Base-by-base conservation (phyloP, 495 filamentous ascomycete genomes). In the Monascus purpureus region DNA sequence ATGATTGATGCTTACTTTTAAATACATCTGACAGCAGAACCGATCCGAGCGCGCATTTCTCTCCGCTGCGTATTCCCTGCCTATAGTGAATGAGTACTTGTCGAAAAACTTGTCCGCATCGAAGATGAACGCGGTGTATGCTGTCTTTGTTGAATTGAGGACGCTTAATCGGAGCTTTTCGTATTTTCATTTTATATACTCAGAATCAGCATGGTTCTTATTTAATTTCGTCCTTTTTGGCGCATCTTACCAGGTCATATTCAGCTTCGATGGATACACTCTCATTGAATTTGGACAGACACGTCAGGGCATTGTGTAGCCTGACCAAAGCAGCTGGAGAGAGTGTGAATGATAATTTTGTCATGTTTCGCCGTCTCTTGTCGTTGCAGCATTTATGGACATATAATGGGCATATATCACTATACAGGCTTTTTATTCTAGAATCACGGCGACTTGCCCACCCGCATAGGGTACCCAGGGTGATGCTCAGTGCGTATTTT, bases 241-340 rank as follows among this genome's bases (percentile, higher is more conserved):
- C n/a, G n/a, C n/a, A n/a, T 37, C 63, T 27, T 65, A 90, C 80
- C 51, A 73, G 67, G 43, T 84, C 73, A 26, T 68, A 67, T 41
- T 73, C 71, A 6, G 86, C 86, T 55, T 96, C 90, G 24, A 97
- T 64, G 17, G 76, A 80, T 7, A 96, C 80, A 26, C 73, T 75
- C 39, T 97, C 90, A 49, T 80, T 83, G 65, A 96, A 96, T 59
- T 90, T 96, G 29, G 75, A 68, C 17, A 97, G 70, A 52, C 90
- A 95, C 31, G 72, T 56, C n/a, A 97, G 67, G 7, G 73, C 67
- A 52, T 95, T 84, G 45, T 95, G 83, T 12, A 97, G 54, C 33
- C 69, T 70, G 17, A 70, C 60, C 13, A 88, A 65, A 6, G 80
- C 80, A 31, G 79, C 70, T 19, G 86, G 82, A 28, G 64, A 72